Conservation (phyloP, 108 stramenopile genomes). For the Fistulifera pelliculosa region DNA sequence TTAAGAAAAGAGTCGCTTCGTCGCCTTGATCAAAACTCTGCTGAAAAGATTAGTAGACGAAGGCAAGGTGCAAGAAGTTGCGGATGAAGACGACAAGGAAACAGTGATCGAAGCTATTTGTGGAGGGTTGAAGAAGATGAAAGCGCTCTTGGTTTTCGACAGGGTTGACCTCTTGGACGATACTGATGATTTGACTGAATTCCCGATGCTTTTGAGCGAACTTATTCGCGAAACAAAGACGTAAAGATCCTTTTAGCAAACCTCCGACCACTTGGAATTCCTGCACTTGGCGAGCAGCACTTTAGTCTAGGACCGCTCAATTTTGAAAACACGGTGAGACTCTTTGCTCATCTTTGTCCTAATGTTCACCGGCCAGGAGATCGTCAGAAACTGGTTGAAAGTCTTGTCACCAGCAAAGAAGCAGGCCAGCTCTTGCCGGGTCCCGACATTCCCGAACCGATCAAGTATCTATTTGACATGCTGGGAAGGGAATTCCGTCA, state of each 20-base stretch:
- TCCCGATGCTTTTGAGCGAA: constrained; percentile 54
- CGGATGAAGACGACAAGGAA: constrained; percentile 31
- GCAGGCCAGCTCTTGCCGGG: constrained; percentile 31
- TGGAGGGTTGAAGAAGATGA: constrained; percentile 31
- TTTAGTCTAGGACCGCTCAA: constrained; percentile 49
- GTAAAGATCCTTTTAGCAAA: constrained; percentile 51
- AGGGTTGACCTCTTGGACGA: constrained; percentile 42
- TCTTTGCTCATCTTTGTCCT: constrained; percentile 64
- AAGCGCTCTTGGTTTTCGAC: constrained; percentile 65
- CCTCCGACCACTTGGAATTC: constrained; percentile 28
- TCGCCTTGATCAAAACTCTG: constrained; percentile 26
- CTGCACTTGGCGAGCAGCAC: constrained; percentile 45
- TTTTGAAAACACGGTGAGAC: constrained; percentile 44
- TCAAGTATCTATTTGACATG: constrained; percentile 18
- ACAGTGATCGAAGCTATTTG: constrained; percentile 30
- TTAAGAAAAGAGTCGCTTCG: constrained; percentile 20
- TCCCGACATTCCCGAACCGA: constrained; percentile 11
- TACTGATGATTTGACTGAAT: constrained; percentile 39
- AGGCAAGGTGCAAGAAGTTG: constrained; percentile 17
- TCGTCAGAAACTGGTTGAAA: constrained; percentile 31
- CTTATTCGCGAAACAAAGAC: constrained; percentile 54
- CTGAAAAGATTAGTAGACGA: constrained; percentile 34
- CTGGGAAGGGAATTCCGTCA: constrained; percentile 55
- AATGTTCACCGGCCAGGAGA: constrained; percentile 57
- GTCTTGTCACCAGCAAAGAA: constrained; percentile 21